Percentiles rank a stretch among this genome's conserved stretches.
Evolutionary conservation across 495 filamentous ascomycete species (phyloP).

Genomic region (Aspergillus conjunctus): DNA sequence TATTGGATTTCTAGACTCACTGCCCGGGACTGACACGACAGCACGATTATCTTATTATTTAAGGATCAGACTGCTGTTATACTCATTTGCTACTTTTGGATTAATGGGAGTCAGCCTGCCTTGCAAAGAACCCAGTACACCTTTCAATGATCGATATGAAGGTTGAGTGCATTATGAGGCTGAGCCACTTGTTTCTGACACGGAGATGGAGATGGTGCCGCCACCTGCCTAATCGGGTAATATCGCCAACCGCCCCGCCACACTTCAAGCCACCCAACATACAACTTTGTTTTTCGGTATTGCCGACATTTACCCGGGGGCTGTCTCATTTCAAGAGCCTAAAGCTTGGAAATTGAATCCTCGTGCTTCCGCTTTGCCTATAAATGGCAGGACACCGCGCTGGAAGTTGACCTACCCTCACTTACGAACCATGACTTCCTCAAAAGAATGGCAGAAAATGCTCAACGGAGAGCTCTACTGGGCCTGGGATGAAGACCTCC

Average conservation of each 20-base stretch:
- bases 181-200: not conserved
- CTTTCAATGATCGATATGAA: too few relatives aligned
- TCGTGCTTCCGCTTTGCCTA: not conserved
- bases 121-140: too few relatives aligned
- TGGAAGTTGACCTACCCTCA: not conserved
- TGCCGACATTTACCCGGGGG: not conserved
- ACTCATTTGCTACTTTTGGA: not conserved
- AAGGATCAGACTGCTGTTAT: not conserved
- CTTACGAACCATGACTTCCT: constrained; percentile 28
- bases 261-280: too few relatives aligned
- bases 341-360: not conserved
- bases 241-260: constrained; percentile 12
- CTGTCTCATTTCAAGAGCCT: not conserved
- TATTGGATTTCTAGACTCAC: constrained; percentile 18
- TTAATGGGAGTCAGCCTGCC: too few relatives aligned
- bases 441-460: constrained; percentile 43
- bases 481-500: constrained; percentile 55
- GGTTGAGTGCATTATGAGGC: too few relatives aligned
- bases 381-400: not conserved
- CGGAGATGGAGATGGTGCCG: constrained; percentile 6
- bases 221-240: constrained; percentile 20
- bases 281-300: too few relatives aligned
- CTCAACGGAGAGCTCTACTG: constrained; percentile 45
- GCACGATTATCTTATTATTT: constrained; percentile 30
- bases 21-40: constrained; percentile 24